A percentile compares a stretch with the other conserved stretches of the same genome.
Evolutionary conservation across 1,284 basidiomycete species (phyloP).

Genomic region (Ustilago loliicola): DNA sequence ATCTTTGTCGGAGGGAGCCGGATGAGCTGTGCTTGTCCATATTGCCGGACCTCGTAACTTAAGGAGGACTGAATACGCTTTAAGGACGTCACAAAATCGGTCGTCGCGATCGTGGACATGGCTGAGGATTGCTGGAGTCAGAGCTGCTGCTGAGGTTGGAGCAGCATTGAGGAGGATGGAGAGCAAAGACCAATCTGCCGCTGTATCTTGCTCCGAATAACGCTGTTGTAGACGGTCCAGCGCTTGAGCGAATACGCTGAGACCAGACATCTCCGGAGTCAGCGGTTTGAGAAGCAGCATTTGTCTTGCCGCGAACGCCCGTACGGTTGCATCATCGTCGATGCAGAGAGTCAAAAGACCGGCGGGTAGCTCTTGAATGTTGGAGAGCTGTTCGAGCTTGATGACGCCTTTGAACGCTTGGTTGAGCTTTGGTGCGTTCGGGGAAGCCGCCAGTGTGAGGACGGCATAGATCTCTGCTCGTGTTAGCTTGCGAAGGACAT

Average conservation of each 20-base stretch:
- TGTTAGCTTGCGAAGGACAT: slow-evolving; percentile 31
- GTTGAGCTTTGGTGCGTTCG: slow-evolving; percentile 34
- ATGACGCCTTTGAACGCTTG: slow-evolving; percentile 31
- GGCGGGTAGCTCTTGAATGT: slow-evolving; percentile 47
- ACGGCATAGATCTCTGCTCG: slow-evolving; percentile 49
- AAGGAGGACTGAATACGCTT: slow-evolving; percentile 41
- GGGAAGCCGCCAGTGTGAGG: slow-evolving; percentile 45
- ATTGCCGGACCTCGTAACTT: slow-evolving; percentile 40
- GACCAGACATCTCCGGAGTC: slow-evolving; percentile 17
- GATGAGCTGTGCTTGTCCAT: slow-evolving; percentile 28
- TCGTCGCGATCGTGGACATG: slow-evolving; percentile 48
- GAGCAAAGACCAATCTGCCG: slow-evolving; percentile 45
- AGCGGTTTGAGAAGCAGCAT: slow-evolving; percentile 48
- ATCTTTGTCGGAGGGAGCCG: not conserved
- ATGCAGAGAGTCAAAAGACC: slow-evolving; percentile 47
- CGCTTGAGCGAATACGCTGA: slow-evolving; percentile 28
- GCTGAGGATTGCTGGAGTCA: slow-evolving; percentile 40
- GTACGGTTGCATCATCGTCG: slow-evolving; percentile 36
- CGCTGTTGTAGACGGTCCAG: slow-evolving; percentile 15
- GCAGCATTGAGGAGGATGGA: slow-evolving; percentile 44
- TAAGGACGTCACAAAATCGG: slow-evolving; percentile 49
- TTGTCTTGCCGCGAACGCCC: slow-evolving; percentile 45
- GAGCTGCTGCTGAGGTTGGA: slow-evolving; percentile 23
- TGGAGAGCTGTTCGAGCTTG: slow-evolving; percentile 35
- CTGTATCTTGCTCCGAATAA: slow-evolving; percentile 19